Evolutionary conservation across 805 yeast species (phyloP).

Genomic region (Nakazawaea laoshanensis): DNA sequence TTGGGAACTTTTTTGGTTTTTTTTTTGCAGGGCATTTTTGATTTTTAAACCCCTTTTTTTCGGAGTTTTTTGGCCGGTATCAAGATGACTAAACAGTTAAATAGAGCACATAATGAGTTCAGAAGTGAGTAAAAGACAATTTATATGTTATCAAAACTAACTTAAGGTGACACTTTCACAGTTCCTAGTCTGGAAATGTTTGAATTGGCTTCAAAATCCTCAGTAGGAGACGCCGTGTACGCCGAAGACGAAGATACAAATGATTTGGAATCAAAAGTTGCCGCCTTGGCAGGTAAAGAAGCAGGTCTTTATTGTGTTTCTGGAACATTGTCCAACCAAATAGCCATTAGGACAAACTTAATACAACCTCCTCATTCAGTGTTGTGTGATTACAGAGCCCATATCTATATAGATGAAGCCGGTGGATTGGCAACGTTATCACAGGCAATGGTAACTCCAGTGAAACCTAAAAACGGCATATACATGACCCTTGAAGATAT

Average conservation of each 20-base stretch:
- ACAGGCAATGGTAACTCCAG: conserved; percentile 86
- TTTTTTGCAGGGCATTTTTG: conserved; percentile 1
- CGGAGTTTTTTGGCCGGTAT: not conserved
- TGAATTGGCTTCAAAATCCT: conserved; percentile 42
- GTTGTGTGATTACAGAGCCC: conserved; percentile 80
- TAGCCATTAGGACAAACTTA: conserved; percentile 69
- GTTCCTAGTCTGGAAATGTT: conserved; percentile 75
- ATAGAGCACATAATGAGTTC: conserved; percentile 35
- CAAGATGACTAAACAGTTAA: conserved; percentile 3
- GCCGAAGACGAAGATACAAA: conserved; percentile 70
- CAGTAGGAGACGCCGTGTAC: conserved; percentile 86
- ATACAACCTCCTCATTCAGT: conserved; percentile 81
- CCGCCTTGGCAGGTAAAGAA: conserved; percentile 65
- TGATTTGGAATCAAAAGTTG: conserved; percentile 55
- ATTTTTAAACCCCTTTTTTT: conserved; percentile 1
- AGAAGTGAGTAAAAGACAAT: conserved; percentile 31
- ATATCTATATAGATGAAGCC: conserved; percentile 77
- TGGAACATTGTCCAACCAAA: conserved; percentile 87
- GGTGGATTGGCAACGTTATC: conserved; percentile 86
- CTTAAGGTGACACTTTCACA: conserved; percentile 67
- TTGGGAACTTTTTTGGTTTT: not conserved
- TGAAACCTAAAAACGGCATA: conserved; percentile 65
- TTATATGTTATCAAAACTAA: not conserved
- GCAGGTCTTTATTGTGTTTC: conserved; percentile 79
- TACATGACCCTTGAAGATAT: conserved; percentile 80